Evolutionary conservation across 495 filamentous ascomycete species (phyloP), one percentile per base, ranked within the genome.

Genomic region (Cercophora samala): DNA sequence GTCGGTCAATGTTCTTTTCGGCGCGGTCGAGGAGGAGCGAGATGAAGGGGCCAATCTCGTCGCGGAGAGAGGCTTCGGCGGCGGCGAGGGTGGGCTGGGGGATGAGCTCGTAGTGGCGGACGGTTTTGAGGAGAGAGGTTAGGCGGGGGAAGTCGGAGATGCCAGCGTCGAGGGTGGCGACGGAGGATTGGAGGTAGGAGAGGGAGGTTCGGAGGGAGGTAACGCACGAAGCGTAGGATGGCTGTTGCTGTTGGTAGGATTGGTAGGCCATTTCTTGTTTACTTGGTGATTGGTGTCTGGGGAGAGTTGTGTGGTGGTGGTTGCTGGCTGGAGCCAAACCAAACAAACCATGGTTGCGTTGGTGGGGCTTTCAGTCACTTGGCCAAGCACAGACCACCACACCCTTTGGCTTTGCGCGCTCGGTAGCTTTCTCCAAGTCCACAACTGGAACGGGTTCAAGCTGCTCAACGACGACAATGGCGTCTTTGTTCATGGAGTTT

Each of bases 21-120:
- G 79, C 81, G 66, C 81, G 78, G 76, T 81, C 79, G 63, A 84
- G 79, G 5, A 84, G 74, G 18, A 75, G 70, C 6, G 76, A 67
- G 29, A 82, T 80, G 15, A 81, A 80, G 23, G 82, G 82, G 11
- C 77, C 76, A 62, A 84, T 83, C 68, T 84, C 82, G 67, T 83
- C 80, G 68, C 80, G 81, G 15, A 84, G 76, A 5, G 82, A 83
- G 64, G 79, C 63, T 52, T 84, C 82, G 67, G 82, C 82, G 5
- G 75, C 73, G 53, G 79, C 78, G 65, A 84, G 78, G 56, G 81
- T 81, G 4, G 79, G 76, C 63, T 83, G 81, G 8, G 82, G 82
- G 70, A 84, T 82, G 0, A 84, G 74, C 65, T 84, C 82, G 79
- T 84, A 83, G 74, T 83, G 81, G 51, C 82, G 77, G 22, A 82